These are phyloP conservation scores for Orbilia brochopaga DNA, from an alignment of 2,329 filamentous ascomycete genomes.

Conservation along the genomic window DNA sequence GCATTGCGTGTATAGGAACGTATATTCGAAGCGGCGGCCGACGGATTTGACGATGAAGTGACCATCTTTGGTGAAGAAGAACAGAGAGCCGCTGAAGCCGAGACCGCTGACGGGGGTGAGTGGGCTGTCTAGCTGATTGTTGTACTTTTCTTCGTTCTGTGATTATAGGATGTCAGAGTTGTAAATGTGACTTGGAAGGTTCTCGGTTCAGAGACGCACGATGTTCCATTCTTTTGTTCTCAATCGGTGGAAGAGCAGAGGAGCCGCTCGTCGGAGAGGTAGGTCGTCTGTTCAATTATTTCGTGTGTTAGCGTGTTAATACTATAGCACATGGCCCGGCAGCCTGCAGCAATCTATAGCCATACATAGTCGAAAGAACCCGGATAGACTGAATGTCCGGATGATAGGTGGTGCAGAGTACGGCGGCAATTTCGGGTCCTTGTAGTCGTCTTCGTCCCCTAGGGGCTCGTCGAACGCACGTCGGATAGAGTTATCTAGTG, in stretches of 20 bases:
- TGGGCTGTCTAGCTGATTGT: slow-evolving; percentile 43
- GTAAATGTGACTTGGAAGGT: no score
- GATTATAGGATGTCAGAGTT: background rate
- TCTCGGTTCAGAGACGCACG: slow-evolving; percentile 6
- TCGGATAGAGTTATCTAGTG: slow-evolving; percentile 29
- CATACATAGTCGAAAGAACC: slow-evolving; percentile 53
- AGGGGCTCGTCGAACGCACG: slow-evolving; percentile 38
- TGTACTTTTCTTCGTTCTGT: slow-evolving; percentile 52
- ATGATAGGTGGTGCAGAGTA: slow-evolving; percentile 48
- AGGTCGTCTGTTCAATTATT: slow-evolving; percentile 40
- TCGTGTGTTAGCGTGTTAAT: background rate
- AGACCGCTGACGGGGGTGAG: slow-evolving; percentile 51
- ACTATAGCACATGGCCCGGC: background rate
- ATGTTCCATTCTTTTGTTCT: slow-evolving; percentile 44
- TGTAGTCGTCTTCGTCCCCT: slow-evolving; percentile 37
- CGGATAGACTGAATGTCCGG: slow-evolving; percentile 45
- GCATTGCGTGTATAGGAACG: slow-evolving; percentile 53
- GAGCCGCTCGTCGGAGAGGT: slow-evolving; percentile 52
- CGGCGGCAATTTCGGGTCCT: slow-evolving; percentile 35
- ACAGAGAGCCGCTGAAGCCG: slow-evolving; percentile 53
- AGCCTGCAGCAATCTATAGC: background rate
- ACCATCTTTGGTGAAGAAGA: slow-evolving; percentile 53
- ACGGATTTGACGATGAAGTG: slow-evolving; percentile 53
- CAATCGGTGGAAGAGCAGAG: slow-evolving; percentile 52
- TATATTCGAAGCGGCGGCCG: slow-evolving; percentile 53